These are phyloP conservation scores for Onygenales sp. DNA, from an alignment of 2,329 filamentous ascomycete genomes.

Conservation along the genomic window DNA sequence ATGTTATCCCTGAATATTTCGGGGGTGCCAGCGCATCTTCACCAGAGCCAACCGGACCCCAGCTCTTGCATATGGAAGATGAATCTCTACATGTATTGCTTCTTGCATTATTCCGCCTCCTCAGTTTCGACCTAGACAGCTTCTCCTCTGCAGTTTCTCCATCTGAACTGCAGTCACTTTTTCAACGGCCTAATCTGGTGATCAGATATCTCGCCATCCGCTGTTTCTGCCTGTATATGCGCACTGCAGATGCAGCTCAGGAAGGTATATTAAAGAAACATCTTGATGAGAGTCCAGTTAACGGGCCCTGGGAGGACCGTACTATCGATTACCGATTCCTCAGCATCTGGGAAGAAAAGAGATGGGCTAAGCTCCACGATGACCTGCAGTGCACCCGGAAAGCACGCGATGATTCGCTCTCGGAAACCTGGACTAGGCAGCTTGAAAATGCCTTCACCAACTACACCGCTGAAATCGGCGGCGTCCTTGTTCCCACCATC, in stretches of 20 bases:
- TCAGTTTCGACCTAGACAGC: slow-evolving; percentile 62
- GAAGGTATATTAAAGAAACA: slow-evolving; percentile 61
- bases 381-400: slow-evolving; percentile 17
- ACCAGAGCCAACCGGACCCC: slow-evolving; percentile 21
- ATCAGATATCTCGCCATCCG: slow-evolving; percentile 75
- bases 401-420: slow-evolving; percentile 14
- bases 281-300: slow-evolving; percentile 53
- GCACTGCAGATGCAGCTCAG: slow-evolving; percentile 68
- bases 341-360: slow-evolving; percentile 53
- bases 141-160: slow-evolving; percentile 60
- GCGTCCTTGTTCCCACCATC: slow-evolving; percentile 52
- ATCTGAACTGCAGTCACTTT: slow-evolving; percentile 58
- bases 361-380: slow-evolving; percentile 40
- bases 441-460: slow-evolving; percentile 40
- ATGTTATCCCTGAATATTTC: slow-evolving; percentile 35
- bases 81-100: slow-evolving; percentile 40
- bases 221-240: slow-evolving; percentile 68
- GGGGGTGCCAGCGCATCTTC: slow-evolving; percentile 25
- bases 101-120: slow-evolving; percentile 65
- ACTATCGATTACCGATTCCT: slow-evolving; percentile 71
- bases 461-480: slow-evolving; percentile 56
- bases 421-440: slow-evolving; percentile 18
- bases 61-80: slow-evolving; percentile 26
- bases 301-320: slow-evolving; percentile 65
- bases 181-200: slow-evolving; percentile 47